These are phyloP conservation scores for Annona cherimola DNA, from an alignment of 164 flowering plant genomes.

Conservation along the genomic window DNA sequence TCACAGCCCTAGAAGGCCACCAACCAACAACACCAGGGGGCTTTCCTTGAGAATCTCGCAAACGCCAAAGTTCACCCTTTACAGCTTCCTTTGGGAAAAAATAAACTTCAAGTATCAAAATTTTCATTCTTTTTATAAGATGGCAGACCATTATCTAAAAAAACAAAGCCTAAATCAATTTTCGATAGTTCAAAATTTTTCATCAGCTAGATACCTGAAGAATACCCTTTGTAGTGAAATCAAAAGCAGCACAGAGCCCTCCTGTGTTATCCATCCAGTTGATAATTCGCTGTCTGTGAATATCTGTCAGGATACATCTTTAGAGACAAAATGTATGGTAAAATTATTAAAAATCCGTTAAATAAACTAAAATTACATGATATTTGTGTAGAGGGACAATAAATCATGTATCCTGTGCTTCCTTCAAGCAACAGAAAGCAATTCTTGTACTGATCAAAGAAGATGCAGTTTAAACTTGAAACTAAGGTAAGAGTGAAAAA, in stretches of 20 bases:
- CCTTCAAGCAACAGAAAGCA: background rate
- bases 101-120: background rate
- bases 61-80: slow-evolving; percentile 86
- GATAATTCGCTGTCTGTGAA: slow-evolving; percentile 82
- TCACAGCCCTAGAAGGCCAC: slow-evolving; percentile 97
- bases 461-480: background rate
- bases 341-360: background rate
- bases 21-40: slow-evolving; percentile 95
- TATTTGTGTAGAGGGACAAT: background rate
- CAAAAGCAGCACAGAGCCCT: slow-evolving; percentile 77
- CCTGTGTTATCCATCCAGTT: slow-evolving; percentile 88
- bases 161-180: background rate
- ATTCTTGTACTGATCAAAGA: background rate
- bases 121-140: background rate
- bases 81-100: slow-evolving; percentile 68
- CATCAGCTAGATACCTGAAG: slow-evolving; percentile 59
- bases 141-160: background rate
- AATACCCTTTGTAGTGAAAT: slow-evolving; percentile 91
- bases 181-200: background rate
- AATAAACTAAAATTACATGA: background rate
- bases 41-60: slow-evolving; percentile 83
- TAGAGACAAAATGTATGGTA: background rate
- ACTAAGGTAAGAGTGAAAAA: background rate
- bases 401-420: background rate
- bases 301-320: slow-evolving; percentile 42